Conservation (phyloP, 176 grass and related monocot species). For the Melocanna baccifera region DNA sequence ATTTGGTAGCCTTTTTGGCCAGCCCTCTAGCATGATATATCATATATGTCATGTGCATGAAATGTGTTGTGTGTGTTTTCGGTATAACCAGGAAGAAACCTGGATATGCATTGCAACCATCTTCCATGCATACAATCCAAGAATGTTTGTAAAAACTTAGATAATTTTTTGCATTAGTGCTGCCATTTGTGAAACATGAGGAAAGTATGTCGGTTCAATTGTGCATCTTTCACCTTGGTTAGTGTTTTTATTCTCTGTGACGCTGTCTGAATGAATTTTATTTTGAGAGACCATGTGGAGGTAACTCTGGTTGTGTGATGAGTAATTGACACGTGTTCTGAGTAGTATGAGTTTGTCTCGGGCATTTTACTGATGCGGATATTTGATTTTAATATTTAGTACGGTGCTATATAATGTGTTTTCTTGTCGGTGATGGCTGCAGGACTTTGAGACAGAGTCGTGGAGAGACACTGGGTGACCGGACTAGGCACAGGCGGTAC, state of each 20-base stretch:
- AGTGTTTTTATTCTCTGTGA: not conserved
- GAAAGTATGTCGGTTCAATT: constrained; percentile 13
- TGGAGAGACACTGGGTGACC: no score
- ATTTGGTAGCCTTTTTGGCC: not conserved
- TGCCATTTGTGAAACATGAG: constrained; percentile 17
- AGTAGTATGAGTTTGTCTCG: no score
- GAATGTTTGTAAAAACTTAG: constrained; percentile 3
- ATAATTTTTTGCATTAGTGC: not conserved
- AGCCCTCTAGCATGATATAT: not conserved
- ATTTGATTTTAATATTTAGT: no score
- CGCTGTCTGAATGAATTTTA: constrained; percentile 1
- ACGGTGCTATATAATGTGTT: no score
- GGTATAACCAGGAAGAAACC: not conserved
- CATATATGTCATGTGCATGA: not conserved
- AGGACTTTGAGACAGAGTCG: no score
- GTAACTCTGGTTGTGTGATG: no score
- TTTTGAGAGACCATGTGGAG: no score
- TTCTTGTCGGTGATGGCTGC: no score
- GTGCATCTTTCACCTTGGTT: not conserved
- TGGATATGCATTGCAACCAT: constrained; percentile 13
- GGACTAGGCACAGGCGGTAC: no score
- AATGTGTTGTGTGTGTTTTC: not conserved
- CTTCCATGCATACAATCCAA: constrained; percentile 19
- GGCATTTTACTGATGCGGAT: no score
- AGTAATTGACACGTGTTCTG: no score